phyloP scores from a whole-genome alignment of 2,329 filamentous ascomycete species.

The Gyromitra esculenta region DNA sequence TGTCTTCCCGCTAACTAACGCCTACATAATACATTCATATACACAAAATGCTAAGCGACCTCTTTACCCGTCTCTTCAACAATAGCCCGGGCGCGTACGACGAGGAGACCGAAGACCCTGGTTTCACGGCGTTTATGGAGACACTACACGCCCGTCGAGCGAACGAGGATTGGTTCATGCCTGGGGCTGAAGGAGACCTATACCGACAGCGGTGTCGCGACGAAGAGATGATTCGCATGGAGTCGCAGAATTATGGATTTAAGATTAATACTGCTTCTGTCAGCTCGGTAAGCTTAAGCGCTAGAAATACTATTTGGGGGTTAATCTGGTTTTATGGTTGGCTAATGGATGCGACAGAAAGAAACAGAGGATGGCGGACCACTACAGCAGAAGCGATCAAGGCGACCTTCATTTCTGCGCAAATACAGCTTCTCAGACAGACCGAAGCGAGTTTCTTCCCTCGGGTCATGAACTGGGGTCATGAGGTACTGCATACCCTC shows the following conservation, averaged over 20 bases:
- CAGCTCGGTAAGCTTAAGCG: slow-evolving; percentile 36
- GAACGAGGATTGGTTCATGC: slow-evolving; percentile 44
- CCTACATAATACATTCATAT: neutral
- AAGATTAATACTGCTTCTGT: slow-evolving; percentile 30
- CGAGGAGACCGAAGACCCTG: slow-evolving; percentile 42
- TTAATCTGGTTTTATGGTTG: neutral
- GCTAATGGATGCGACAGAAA: slow-evolving; percentile 11
- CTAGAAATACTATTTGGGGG: neutral
- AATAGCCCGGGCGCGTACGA: slow-evolving; percentile 9
- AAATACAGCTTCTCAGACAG: slow-evolving; percentile 44
- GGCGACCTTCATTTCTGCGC: slow-evolving; percentile 31
- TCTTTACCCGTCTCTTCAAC: slow-evolving; percentile 44
- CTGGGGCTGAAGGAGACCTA: slow-evolving; percentile 46
- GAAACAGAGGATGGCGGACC: slow-evolving; percentile 33
- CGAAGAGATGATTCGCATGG: slow-evolving; percentile 48
- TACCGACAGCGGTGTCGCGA: slow-evolving; percentile 46
- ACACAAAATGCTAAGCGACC: slow-evolving; percentile 44
- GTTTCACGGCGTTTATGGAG: slow-evolving; percentile 48
- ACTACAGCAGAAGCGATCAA: slow-evolving; percentile 34
- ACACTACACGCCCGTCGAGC: slow-evolving; percentile 48
- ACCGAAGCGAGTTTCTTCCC: slow-evolving; percentile 41
- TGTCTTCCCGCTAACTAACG: neutral
- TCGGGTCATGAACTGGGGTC: slow-evolving; percentile 23
- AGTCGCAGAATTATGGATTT: slow-evolving; percentile 48
- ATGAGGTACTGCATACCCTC: slow-evolving; percentile 14